Conservation (phyloP, 2,329 filamentous ascomycete species). For the Parafenestella ontariensis region DNA sequence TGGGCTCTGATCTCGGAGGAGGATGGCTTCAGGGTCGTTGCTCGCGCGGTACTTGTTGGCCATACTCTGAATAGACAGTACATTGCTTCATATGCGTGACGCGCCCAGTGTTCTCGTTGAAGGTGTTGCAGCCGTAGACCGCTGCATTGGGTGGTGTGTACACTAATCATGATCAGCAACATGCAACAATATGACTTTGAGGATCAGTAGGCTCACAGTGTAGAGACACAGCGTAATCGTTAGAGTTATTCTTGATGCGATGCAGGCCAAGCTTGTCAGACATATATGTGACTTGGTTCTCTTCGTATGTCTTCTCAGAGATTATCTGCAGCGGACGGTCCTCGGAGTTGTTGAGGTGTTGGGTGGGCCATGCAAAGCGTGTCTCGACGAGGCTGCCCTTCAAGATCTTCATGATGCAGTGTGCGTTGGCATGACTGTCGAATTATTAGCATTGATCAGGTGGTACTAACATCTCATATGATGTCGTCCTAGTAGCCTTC, state of each 20-base stretch:
- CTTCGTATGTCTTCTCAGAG: slow-evolving; percentile 70
- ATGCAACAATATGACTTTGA: not conserved
- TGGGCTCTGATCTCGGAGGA: not conserved
- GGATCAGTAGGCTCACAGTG: slow-evolving; percentile 64
- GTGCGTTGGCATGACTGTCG: slow-evolving; percentile 68
- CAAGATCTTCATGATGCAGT: slow-evolving; percentile 91
- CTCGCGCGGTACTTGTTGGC: slow-evolving; percentile 13
- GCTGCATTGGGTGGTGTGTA: slow-evolving; percentile 92
- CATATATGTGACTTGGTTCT: slow-evolving; percentile 87
- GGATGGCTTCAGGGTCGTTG: not conserved
- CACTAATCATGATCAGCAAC: slow-evolving; percentile 52
- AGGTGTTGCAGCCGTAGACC: slow-evolving; percentile 80
- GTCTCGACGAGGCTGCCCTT: slow-evolving; percentile 81
- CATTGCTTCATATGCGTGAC: slow-evolving; percentile 37
- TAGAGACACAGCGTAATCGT: slow-evolving; percentile 81
- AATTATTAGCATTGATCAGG: slow-evolving; percentile 5
- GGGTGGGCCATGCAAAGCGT: slow-evolving; percentile 74
- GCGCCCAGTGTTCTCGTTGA: slow-evolving; percentile 74
- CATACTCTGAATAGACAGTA: slow-evolving; percentile 45
- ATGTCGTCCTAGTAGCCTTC: not conserved
- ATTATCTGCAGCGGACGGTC: slow-evolving; percentile 66
- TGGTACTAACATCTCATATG: not conserved
- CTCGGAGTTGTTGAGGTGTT: slow-evolving; percentile 54
- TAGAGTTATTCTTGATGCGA: slow-evolving; percentile 75
- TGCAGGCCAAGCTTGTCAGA: slow-evolving; percentile 87